Percentiles rank a stretch among this genome's conserved stretches.
These are phyloP conservation scores for Phylloporus sp. DNA, from an alignment of 768 basidiomycete genomes.

Conservation along the genomic window DNA sequence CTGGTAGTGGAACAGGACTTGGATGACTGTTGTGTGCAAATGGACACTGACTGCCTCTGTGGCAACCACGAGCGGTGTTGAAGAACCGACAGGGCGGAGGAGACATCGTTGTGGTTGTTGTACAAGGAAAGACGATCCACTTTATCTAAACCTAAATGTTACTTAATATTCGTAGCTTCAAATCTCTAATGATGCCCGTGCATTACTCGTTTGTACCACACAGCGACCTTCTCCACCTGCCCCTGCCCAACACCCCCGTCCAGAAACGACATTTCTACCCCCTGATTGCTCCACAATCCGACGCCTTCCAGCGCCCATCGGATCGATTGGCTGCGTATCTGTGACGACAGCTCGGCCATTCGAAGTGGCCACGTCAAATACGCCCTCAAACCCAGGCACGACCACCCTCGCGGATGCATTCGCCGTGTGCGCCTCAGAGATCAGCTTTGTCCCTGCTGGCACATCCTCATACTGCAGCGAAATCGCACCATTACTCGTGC, in stretches of 20 bases:
- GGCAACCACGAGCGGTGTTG: slow-evolving; percentile 44
- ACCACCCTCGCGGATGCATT: slow-evolving; percentile 26
- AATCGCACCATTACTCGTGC: slow-evolving; percentile 34
- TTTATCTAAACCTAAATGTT: no score
- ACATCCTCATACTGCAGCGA: slow-evolving; percentile 24
- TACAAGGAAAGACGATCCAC: no score
- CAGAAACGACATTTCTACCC: neutral
- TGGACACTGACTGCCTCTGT: slow-evolving; percentile 38
- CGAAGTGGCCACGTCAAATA: slow-evolving; percentile 31
- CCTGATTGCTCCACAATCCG: slow-evolving; percentile 19
- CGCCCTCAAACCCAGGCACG: slow-evolving; percentile 40
- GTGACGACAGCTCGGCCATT: slow-evolving; percentile 7
- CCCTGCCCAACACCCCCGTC: slow-evolving; percentile 18
- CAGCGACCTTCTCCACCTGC: neutral
- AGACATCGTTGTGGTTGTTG: no score
- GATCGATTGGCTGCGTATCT: slow-evolving; percentile 22
- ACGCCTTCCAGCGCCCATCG: slow-evolving; percentile 29
- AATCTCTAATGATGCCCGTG: slow-evolving; percentile 16
- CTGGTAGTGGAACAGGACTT: slow-evolving; percentile 5
- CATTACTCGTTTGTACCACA: slow-evolving; percentile 24
- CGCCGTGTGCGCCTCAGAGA: slow-evolving; percentile 30
- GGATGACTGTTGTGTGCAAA: slow-evolving; percentile 27
- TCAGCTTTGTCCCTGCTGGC: slow-evolving; percentile 32
- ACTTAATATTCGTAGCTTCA: no score
- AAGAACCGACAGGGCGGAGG: slow-evolving; percentile 38